phyloP scores from a whole-genome alignment of 2,329 filamentous ascomycete genomes.

The Cladorrhinum sp. region DNA sequence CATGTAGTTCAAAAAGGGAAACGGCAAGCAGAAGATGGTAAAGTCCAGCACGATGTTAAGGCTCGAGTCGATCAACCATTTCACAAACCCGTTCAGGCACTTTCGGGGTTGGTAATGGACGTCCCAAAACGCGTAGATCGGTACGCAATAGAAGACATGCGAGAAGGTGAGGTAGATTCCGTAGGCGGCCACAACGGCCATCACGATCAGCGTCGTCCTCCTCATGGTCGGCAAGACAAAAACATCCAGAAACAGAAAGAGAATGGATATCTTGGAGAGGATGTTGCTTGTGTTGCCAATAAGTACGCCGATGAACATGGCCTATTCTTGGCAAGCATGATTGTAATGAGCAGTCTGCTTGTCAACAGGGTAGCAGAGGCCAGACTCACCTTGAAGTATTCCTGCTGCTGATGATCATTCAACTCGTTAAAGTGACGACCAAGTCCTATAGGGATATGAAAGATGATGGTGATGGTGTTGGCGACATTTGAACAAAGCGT shows the following conservation, averaged over 20 bases:
- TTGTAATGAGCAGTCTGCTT: not conserved
- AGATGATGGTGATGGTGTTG: not conserved
- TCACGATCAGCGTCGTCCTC: slow-evolving; percentile 3
- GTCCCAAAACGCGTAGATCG: slow-evolving; percentile 13
- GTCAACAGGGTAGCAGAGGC: not conserved
- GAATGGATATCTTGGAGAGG: slow-evolving; percentile 19
- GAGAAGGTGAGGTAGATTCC: slow-evolving; percentile 4
- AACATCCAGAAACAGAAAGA: slow-evolving; percentile 18
- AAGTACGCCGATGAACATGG: slow-evolving; percentile 7
- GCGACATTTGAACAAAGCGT: not conserved
- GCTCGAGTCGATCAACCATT: slow-evolving; percentile 10
- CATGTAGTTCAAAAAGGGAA: slow-evolving; percentile 15
- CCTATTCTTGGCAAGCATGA: not conserved
- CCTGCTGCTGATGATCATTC: not conserved
- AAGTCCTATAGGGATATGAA: slow-evolving; percentile 8
- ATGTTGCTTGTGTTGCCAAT: slow-evolving; percentile 2
- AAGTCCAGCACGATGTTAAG: slow-evolving; percentile 14
- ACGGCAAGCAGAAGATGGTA: slow-evolving; percentile 14
- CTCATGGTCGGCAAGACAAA: slow-evolving; percentile 15
- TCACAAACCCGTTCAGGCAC: slow-evolving; percentile 1
- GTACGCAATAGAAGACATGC: slow-evolving; percentile 14
- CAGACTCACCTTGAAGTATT: slow-evolving; percentile 7
- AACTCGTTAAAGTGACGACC: slow-evolving; percentile 6
- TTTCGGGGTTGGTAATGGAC: not conserved
- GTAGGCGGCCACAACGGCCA: slow-evolving; percentile 1